phyloP scores from a whole-genome alignment of 495 filamentous ascomycete genomes.

The Xylaria acuta region DNA sequence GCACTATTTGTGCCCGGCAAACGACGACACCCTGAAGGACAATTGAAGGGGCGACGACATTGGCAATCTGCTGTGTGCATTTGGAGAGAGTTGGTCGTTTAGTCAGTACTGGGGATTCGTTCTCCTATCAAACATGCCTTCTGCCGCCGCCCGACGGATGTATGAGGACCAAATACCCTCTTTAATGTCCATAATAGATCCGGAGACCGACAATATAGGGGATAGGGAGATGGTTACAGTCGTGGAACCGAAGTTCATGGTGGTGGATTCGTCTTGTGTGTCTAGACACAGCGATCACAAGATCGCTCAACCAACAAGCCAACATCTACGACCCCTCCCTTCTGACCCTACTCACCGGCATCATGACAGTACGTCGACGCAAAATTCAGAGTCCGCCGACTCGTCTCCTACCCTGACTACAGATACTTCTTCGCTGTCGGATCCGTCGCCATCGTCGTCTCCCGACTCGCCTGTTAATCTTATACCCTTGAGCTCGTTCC shows the following conservation, averaged over 20 bases:
- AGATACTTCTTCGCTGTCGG: slow-evolving; percentile 85
- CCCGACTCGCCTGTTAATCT: slow-evolving; percentile 81
- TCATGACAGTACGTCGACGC: slow-evolving; percentile 76
- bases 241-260: slow-evolving; percentile 53
- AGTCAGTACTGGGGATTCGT: not conserved
- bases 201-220: slow-evolving; percentile 53
- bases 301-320: slow-evolving; percentile 33
- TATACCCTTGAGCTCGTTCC: slow-evolving; percentile 63
- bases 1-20: not conserved
- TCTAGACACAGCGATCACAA: slow-evolving; percentile 29
- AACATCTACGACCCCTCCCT: slow-evolving; percentile 46
- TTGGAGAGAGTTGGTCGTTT: not conserved
- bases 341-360: slow-evolving; percentile 58
- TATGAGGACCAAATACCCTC: slow-evolving; percentile 74
- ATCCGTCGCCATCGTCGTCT: slow-evolving; percentile 88
- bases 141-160: slow-evolving; percentile 56
- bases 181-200: slow-evolving; percentile 73
- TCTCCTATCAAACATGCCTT: slow-evolving; percentile 56
- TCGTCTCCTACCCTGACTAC: slow-evolving; percentile 93
- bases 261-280: slow-evolving; percentile 44
- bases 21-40: not conserved
- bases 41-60: slow-evolving; percentile 4
- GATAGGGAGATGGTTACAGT: slow-evolving; percentile 52
- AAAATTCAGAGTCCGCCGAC: slow-evolving; percentile 83
- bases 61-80: not conserved